Conservation (phyloP, 768 basidiomycete species). For the Termitomyces heimii region DNA sequence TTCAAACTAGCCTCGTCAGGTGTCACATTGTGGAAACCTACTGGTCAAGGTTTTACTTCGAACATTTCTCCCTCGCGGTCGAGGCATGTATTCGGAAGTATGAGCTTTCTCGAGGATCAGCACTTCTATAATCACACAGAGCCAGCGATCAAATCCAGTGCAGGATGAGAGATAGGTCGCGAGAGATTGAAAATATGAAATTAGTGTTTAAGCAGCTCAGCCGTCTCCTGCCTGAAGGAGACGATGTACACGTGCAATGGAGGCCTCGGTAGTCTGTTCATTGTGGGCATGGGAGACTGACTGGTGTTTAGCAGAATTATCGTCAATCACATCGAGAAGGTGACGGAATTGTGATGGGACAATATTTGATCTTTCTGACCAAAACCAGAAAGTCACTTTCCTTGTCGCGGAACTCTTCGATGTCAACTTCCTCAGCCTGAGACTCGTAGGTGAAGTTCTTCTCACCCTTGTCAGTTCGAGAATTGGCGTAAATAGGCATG, state of each 20-base stretch:
- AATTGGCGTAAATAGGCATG: conserved; percentile 33
- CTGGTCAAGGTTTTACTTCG: conserved; percentile 36
- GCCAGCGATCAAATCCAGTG: conserved; percentile 45
- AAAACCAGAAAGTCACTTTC: conserved; percentile 35
- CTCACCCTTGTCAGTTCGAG: conserved; percentile 26
- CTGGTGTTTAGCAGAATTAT: conserved; percentile 23
- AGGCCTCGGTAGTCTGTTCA: conserved; percentile 31
- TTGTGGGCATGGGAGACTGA: conserved; percentile 32
- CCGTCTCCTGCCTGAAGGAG: conserved; percentile 34
- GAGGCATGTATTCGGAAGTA: conserved; percentile 38
- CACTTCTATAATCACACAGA: conserved; percentile 34
- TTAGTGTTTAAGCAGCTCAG: conserved; percentile 27
- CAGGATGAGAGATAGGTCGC: conserved; percentile 46
- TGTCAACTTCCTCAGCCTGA: conserved; percentile 26
- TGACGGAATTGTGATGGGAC: conserved; percentile 22
- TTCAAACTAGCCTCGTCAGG: conserved; percentile 46
- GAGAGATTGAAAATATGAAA: conserved; percentile 51
- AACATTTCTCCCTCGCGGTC: conserved; percentile 47
- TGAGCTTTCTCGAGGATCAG: conserved; percentile 32
- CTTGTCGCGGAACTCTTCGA: conserved; percentile 51
- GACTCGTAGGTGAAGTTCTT: conserved; percentile 27
- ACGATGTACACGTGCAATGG: conserved; percentile 28
- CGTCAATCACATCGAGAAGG: conserved; percentile 22
- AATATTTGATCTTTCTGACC: background rate
- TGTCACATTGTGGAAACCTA: conserved; percentile 34